Percentiles rank a stretch among this genome's conserved stretches.
phyloP scores from a whole-genome alignment of 2,329 filamentous ascomycete genomes.

The Bimuria novae-zelandiae region DNA sequence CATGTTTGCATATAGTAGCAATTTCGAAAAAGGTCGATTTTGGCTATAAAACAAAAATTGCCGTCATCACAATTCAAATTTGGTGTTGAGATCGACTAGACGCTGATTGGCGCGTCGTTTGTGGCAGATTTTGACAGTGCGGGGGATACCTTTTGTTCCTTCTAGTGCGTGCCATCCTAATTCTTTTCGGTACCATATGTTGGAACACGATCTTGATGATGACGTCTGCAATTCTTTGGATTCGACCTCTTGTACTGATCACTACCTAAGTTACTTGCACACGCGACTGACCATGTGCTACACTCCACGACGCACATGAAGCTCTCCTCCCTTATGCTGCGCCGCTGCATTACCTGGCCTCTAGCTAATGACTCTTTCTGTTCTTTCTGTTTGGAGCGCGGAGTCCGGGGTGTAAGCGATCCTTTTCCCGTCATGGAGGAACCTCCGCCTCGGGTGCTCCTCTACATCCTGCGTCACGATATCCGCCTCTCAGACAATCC shows the following conservation, averaged over 20 bases:
- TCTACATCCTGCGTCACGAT: constrained; percentile 75
- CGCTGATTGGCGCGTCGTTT: too few species aligned
- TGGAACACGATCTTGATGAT: constrained; percentile 8
- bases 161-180: constrained; percentile 28
- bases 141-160: constrained; percentile 2
- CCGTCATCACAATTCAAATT: too few species aligned
- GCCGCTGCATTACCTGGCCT: constrained; percentile 39
- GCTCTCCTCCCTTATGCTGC: constrained; percentile 34
- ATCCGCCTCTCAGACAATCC: constrained; percentile 76
- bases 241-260: constrained; percentile 7
- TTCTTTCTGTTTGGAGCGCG: constrained; percentile 26
- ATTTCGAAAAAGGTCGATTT: too few species aligned
- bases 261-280: neutral
- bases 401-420: constrained; percentile 16
- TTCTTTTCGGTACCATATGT: constrained; percentile 22
- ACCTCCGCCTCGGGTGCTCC: constrained; percentile 55
- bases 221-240: constrained; percentile 11
- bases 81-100: too few species aligned
- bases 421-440: constrained; percentile 26
- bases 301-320: constrained; percentile 5
- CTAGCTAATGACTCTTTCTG: constrained; percentile 33
- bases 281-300: constrained; percentile 5
- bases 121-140: too few species aligned
- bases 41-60: too few species aligned
- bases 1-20: too few species aligned